Base-by-base conservation (phyloP, 225 moss, liverwort and hornwort genomes). In the Straminergon stramineum region DNA sequence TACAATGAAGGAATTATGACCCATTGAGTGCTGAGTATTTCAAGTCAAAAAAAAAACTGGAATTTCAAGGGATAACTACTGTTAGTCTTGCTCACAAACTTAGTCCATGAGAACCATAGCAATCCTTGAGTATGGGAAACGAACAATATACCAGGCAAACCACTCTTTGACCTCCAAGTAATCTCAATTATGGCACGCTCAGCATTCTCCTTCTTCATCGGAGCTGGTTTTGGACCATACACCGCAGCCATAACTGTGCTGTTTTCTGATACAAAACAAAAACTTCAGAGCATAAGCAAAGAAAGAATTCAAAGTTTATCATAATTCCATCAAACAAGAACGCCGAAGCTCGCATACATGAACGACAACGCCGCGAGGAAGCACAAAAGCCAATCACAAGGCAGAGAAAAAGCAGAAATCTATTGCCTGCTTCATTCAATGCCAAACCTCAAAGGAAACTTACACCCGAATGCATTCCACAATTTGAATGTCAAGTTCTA, bases 241-340 rank as follows among this genome's bases (percentile, higher is more conserved):
- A 97, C 99, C 55, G 97, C 99, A 90, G 97, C 99, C 90, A 97
- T 90, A 13, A 99, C 96, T 32, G 87, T 97, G 76, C 95, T 99
- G 73, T 92, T 95, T 60, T 95, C 98, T 99, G 94, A 70, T 87
- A 79, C 80, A 78, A 90, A 90, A 58, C 51, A 64, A 85, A 65
- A 84, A 55, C 35, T 60, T 62, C 63, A 75, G 20, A 77, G 32
- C 86, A 51, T 34, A 20, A 84, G 60, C 45, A 75, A 79, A 41
- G 34, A 52, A 69, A 87, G 52, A 28, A 45, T 58, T n/a, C 20
- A 39, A 30, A 67, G 61, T 56, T 77, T 57, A 39, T 89, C 74
- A 62, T 37, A 53, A n/a, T 51, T 64, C 24, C 77, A 70, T 90
- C 43, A 28, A 28, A 67, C 57, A 39, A 85, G 52, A 37, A 82